Base-by-base conservation (phyloP, 148 eudicot species). In the Pouteria glomerata region DNA sequence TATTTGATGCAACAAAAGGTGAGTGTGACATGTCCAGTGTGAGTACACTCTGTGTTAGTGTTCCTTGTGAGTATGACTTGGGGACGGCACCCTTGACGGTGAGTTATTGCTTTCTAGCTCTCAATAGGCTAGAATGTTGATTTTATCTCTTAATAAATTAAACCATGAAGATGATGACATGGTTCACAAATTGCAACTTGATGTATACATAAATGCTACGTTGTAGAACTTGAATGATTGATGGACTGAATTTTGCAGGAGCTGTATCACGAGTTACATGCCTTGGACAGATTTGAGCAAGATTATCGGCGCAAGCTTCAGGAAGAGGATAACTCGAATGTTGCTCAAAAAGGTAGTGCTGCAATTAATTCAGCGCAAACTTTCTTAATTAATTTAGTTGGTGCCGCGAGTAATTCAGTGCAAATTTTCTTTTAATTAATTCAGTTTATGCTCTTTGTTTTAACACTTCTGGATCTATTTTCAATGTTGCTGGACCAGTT, bases 241-340 rank as follows among this genome's bases (percentile, higher is more conserved):
- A 1, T 13, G 12, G 56, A 8, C 26, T 55, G 57, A 63, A 14
- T 35, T 42, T 66, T 80, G 82, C 88, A 95, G 99, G 99, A 91
- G 71, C 77, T 91, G 79, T 95, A 95, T 80, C 99, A 95, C 70
- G 98, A 95, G 83, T 77, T 86, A 83, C 96, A 95, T 77, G 90
- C 99, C 66, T 77, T 91, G 93, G 99, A 95, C 80, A 86, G 96
- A 85, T 91, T 89, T 76, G 96, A 95, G 78, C 99, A 89, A 85
- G 99, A 95, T 79, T 91, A 87, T 78, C 79, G 83, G 33, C 96
- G 97, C 44, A 95, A 91, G 78, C 85, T 85, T 31, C 96, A 88
- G 63, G 99, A 95, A 83, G 99, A 95, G 78, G 93, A 89, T 47
- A 95, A 84, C 74, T 77, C 93, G 58, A 85, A 68, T 67, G 73